These are phyloP conservation scores for Alternaria angustiovoidea DNA, from an alignment of 2,329 filamentous ascomycete genomes.

Conservation along the genomic window DNA sequence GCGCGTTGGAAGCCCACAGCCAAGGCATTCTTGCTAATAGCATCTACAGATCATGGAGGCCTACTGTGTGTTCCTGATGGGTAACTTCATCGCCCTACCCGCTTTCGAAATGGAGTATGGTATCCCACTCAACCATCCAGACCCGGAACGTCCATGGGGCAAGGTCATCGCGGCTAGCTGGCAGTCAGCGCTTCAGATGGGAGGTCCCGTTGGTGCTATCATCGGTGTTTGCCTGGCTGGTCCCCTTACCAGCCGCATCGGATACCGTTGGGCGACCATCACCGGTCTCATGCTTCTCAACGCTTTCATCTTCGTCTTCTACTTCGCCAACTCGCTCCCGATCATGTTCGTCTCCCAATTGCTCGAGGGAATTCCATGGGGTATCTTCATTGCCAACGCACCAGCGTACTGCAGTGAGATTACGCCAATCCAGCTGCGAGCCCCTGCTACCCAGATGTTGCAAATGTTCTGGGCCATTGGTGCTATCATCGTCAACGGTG, in stretches of 20 bases:
- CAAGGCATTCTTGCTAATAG: slow-evolving; percentile 20
- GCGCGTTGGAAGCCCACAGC: slow-evolving; percentile 16
- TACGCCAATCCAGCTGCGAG: slow-evolving; percentile 65
- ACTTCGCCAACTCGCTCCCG: slow-evolving; percentile 60
- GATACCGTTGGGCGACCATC: slow-evolving; percentile 69
- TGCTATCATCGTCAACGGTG: slow-evolving; percentile 66
- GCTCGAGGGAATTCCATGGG: slow-evolving; percentile 70
- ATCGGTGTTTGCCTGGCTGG: slow-evolving; percentile 68
- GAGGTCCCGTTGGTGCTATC: slow-evolving; percentile 66
- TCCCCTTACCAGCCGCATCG: slow-evolving; percentile 66
- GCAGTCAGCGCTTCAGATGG: slow-evolving; percentile 66
- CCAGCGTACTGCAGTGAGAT: slow-evolving; percentile 71
- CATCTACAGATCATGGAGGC: slow-evolving; percentile 68
- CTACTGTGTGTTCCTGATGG: slow-evolving; percentile 69
- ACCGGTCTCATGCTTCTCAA: slow-evolving; percentile 65
- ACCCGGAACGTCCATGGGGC: slow-evolving; percentile 1
- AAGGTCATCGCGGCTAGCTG: slow-evolving; percentile 61
- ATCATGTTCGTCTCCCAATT: slow-evolving; percentile 63
- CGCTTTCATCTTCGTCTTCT: slow-evolving; percentile 67
- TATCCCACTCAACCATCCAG: slow-evolving; percentile 32
- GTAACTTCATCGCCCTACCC: slow-evolving; percentile 64
- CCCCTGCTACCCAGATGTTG: slow-evolving; percentile 67
- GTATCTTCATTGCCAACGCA: slow-evolving; percentile 71
- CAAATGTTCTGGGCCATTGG: slow-evolving; percentile 74
- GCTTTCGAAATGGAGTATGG: slow-evolving; percentile 60